Evolutionary conservation across 768 basidiomycete species (phyloP), one percentile per base, ranked within the genome.

Genomic region (Lactifluus volemus): DNA sequence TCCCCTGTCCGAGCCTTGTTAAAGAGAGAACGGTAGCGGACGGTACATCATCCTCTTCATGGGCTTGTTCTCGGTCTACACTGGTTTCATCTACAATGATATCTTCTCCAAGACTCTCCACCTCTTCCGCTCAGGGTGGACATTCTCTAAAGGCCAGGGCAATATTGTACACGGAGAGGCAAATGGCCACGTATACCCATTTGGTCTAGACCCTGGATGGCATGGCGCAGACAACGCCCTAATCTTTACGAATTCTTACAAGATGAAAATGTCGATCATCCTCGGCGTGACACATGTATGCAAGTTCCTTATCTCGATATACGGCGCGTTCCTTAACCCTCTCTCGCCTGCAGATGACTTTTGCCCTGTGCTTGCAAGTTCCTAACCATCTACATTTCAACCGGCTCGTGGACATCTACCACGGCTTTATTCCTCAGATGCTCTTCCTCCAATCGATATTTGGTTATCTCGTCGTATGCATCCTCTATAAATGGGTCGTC

Each of bases 231-330:
- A 92, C 65, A 99, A 99, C 70, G 79, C 78, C 2, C 80, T 99
- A 60, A 85, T 97, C 47, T 99, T 98, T 74, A 89, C 88, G 55
- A 99, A 99, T 75, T 98, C 95, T 42, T 96, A 96, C 79, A 99
- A 98, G 85, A 99, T 99, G 97, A 98, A 99, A 78, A 93, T 98
- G 92, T 90, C 92, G 21, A 86, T 99, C 69, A 84, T 98, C 39
- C 74, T 99, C 55, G 97, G 97, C 72, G 95, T 99, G 65, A 89
- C 89, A 61, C 96, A 99, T 73, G 96, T 98, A 76, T 67, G 85
- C 75, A 53, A 51, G 17, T 49, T 50, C 41, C 36, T 38, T n/a
- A 34, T 58, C 19, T 52, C 21, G 44, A 42, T n/a, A 25, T 56
- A 39, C n/a, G 1, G 30, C 11, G 21, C 11, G 25, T 39, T 53